phyloP scores from a whole-genome alignment of 768 basidiomycete genomes.

The Hypholoma fasciculare region DNA sequence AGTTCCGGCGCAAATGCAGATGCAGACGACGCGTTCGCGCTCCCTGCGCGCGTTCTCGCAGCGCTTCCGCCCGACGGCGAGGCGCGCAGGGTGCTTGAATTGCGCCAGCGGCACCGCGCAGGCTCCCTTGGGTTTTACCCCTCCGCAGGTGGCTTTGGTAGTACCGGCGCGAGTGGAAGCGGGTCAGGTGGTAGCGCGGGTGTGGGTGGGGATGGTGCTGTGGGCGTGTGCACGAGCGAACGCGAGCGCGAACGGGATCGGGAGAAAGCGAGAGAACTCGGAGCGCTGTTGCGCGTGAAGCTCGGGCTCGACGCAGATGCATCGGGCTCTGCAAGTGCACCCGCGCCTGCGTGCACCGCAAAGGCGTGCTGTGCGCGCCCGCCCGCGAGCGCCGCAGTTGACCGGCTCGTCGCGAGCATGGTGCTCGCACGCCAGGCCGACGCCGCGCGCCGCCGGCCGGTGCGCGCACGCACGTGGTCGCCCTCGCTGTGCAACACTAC shows the following conservation, averaged over 20 bases:
- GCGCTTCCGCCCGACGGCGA: slow-evolving; percentile 36
- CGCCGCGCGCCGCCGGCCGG: slow-evolving; percentile 4
- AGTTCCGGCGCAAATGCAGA: slow-evolving; percentile 32
- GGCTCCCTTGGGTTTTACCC: slow-evolving; percentile 2
- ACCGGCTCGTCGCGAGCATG: slow-evolving; percentile 41
- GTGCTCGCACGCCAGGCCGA: slow-evolving; percentile 31
- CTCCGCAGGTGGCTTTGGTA: no score
- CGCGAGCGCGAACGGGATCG: slow-evolving; percentile 48
- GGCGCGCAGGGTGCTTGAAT: slow-evolving; percentile 36
- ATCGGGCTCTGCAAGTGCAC: background rate
- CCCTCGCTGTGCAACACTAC: background rate
- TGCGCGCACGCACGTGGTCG: slow-evolving; percentile 13
- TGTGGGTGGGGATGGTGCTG: slow-evolving; percentile 24
- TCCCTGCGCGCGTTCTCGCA: slow-evolving; percentile 28
- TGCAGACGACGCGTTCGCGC: slow-evolving; percentile 25
- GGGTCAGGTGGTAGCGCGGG: slow-evolving; percentile 15
- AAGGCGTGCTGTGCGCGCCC: background rate
- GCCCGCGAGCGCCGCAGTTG: slow-evolving; percentile 23
- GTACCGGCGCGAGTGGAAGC: no score
- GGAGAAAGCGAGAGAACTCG: slow-evolving; percentile 56
- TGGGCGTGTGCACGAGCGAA: slow-evolving; percentile 24
- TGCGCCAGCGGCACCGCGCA: slow-evolving; percentile 31
- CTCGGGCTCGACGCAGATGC: slow-evolving; percentile 40
- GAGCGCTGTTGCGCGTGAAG: slow-evolving; percentile 57
- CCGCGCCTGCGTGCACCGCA: slow-evolving; percentile 12